phyloP scores from a whole-genome alignment of 306 rosid genomes.

The Prinsepia uniflora region DNA sequence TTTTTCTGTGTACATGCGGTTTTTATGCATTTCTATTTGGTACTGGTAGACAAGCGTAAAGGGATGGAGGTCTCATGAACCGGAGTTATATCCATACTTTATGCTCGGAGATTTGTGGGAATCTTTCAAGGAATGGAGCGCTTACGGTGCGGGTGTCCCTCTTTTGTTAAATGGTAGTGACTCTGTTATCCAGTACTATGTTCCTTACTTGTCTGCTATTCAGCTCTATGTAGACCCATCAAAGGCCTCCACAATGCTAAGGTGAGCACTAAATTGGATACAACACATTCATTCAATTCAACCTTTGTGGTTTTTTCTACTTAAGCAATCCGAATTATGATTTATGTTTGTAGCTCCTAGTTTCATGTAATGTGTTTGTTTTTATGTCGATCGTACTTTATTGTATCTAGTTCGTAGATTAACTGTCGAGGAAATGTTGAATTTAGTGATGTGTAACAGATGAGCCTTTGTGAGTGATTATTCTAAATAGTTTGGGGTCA shows the following conservation, averaged over 20 bases:
- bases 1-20: background rate
- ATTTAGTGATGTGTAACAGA: background rate
- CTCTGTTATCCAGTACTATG: slow-evolving; percentile 82
- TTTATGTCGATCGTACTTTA: too few relatives aligned
- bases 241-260: slow-evolving; percentile 48
- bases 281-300: background rate
- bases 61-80: slow-evolving; percentile 52
- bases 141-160: slow-evolving; percentile 84
- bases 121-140: slow-evolving; percentile 86
- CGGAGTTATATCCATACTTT: slow-evolving; percentile 63
- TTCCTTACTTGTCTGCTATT: slow-evolving; percentile 82
- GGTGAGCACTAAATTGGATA: slow-evolving; percentile 33
- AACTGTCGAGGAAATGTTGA: background rate
- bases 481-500: background rate
- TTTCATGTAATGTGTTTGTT: too few relatives aligned
- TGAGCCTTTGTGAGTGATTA: background rate
- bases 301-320: background rate
- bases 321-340: background rate
- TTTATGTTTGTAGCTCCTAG: too few relatives aligned
- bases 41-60: slow-evolving; percentile 45
- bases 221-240: slow-evolving; percentile 75
- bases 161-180: slow-evolving; percentile 68
- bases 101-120: slow-evolving; percentile 89
- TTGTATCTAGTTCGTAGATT: too few relatives aligned
- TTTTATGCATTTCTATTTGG: slow-evolving; percentile 14